Base-by-base conservation (phyloP, 805 yeast species). In the Pichia exigua region DNA sequence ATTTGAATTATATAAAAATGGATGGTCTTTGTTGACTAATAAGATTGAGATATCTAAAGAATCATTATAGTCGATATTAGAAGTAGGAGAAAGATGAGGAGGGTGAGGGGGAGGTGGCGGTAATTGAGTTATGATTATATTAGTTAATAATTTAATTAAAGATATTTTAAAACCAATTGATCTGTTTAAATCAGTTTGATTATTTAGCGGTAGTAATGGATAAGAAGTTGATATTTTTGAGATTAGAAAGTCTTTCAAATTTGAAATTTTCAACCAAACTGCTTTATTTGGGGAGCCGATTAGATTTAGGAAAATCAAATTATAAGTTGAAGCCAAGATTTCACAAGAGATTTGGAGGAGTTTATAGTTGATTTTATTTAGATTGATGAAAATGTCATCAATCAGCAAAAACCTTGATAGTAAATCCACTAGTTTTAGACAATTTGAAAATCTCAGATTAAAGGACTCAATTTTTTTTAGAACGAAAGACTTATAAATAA, bases 101-200 rank as follows among this genome's bases (percentile, higher is more conserved):
- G n/a, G 3, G 46, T 11, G 35, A 18, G 72, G 70, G n/a, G 80
- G 74, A n/a, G 80, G 74, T 2, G 74, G 66, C 3, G 77, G 72
- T 4, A 81, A 67, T 53, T 84, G 89, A 1, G 78, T 74, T 38
- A 74, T 70, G 15, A 83, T 73, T 5, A 83, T 67, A 50, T 75
- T 75, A n/a, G 80, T 80, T 12, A 88, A 77, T 53, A 91, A 81
- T 66, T 85, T 87, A 48, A 84, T 71, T n/a, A 85, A 72, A 28
- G 91, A 83, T n/a, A 86, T 68, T 64, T 78, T 81, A 45, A 82
- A 70, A 15, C 85, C 81, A 40, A 81, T 66, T 45, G 81, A 76
- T 63, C 82, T 75, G 38, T 70, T 61, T 30, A 66, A 59, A 57
- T 79, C 82, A 39, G 73, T 71, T 54, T 78, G 87, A 44, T 73